Evolutionary conservation across 768 basidiomycete genomes (phyloP), one percentile per base, ranked within the genome.

Genomic region (Lentinula guzmanii): DNA sequence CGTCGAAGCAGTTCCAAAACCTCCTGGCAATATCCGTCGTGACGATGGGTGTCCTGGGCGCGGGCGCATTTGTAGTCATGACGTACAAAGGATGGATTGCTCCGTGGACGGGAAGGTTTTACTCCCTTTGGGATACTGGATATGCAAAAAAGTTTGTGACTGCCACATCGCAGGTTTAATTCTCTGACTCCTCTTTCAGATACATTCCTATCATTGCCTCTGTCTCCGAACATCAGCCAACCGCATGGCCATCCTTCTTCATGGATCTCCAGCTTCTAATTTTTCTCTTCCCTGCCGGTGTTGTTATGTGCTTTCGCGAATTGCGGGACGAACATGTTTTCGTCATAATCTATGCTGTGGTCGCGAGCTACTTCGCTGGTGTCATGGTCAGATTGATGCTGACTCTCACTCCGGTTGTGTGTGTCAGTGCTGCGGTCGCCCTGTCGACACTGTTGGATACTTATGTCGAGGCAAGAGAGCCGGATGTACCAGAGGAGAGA

Each of bases 311-410:
- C 76, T 98, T 98, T 92, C 86, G 86, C 63, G 83, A 95, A 69
- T 82, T 99, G 21, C 86, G 93, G 33, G 97, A 99, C 71, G 97
- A 98, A 70, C 97, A 99, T 70, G 79, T 99, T 65, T 99, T 99
- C 72, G 92, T 99, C 68, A 96, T 99, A 77, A 94, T 98, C 74
- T 99, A 98, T 74, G 88, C 97, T 24, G 85, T 93, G 65, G 86
- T 98, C 70, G 93, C 91, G 52, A 94, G 93, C 72, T 99, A 99
- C 81, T 99, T 99, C 70, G 96, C 97, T 4, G 97, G 97, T 46
- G 96, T 99, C 71, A 99, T 99, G 97, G 97, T 99, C 65, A 94
- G 97, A 61, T 82, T 98, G 63, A 98, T 99, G 93, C 82, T 99
- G 59, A 90, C 97, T 28, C 86, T 99, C 61, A 98, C 96, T 0